Conservation (phyloP, 805 yeast genomes). For the Blastobotrys muscicola region DNA sequence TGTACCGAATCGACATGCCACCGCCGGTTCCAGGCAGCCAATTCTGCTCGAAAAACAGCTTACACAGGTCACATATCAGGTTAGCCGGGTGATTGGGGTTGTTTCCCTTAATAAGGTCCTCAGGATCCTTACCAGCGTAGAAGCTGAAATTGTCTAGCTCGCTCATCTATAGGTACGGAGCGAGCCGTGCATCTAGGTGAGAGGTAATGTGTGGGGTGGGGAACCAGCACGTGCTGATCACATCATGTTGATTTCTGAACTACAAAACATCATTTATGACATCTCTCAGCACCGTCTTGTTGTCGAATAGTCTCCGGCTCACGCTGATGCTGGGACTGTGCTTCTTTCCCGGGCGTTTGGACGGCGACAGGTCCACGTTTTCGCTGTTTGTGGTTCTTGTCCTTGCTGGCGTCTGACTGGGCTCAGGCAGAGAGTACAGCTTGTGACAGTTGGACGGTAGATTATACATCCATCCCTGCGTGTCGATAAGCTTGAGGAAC, state of each 20-base stretch:
- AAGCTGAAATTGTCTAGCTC: not conserved
- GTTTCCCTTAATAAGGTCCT: conserved; percentile 25
- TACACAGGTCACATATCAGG: conserved; percentile 72
- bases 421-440: conserved; percentile 10
- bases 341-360: not conserved
- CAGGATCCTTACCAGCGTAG: not conserved
- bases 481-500: conserved; percentile 49
- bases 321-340: not conserved
- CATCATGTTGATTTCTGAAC: too few species aligned
- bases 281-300: too few species aligned
- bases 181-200: too few species aligned
- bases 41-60: conserved; percentile 63
- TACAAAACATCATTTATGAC: too few species aligned
- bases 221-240: too few species aligned
- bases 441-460: conserved; percentile 32
- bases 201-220: too few species aligned
- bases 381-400: not conserved
- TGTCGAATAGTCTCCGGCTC: too few species aligned
- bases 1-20: conserved; percentile 68
- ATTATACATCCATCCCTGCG: conserved; percentile 54
- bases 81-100: conserved; percentile 71
- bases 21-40: conserved; percentile 98
- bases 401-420: not conserved
- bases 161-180: too few species aligned
- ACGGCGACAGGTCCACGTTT: not conserved